Evolutionary conservation across 495 filamentous ascomycete species (phyloP).

Genomic region (Evernia prunastri): DNA sequence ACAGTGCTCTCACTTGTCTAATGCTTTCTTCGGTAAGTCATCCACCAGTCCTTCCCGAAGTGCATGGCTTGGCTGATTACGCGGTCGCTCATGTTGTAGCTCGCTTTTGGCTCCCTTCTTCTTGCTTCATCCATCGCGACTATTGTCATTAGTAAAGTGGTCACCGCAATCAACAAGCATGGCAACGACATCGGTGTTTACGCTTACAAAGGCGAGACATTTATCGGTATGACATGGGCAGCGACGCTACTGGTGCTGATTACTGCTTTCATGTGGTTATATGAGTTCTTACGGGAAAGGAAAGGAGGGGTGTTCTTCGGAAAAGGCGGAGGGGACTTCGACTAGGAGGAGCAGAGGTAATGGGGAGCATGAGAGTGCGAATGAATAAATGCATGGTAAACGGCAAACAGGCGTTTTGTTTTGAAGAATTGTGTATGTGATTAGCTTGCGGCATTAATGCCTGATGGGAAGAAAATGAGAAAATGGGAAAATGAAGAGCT

Average conservation of each 20-base stretch:
- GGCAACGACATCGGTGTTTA: constrained; percentile 48
- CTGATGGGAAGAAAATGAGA: no score
- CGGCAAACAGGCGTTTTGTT: not conserved
- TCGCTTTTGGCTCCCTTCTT: constrained; percentile 42
- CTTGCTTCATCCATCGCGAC: constrained; percentile 62
- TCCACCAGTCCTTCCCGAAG: not conserved
- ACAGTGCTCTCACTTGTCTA: constrained; percentile 38
- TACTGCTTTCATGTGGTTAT: constrained; percentile 35
- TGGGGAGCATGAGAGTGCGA: not conserved
- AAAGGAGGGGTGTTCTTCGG: constrained; percentile 4
- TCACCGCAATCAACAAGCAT: constrained; percentile 51
- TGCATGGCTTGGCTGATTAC: not conserved
- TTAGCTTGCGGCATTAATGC: constrained; percentile 3
- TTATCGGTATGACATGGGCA: constrained; percentile 57
- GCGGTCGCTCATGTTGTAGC: constrained; percentile 23
- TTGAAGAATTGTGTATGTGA: not conserved
- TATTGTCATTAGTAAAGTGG: constrained; percentile 50
- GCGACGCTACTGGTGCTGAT: constrained; percentile 46
- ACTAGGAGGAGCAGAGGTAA: not conserved
- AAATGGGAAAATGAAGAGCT: not conserved
- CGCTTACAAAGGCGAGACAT: constrained; percentile 49
- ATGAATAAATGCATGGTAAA: not conserved
- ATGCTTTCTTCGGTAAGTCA: constrained; percentile 39
- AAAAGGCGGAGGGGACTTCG: not conserved
- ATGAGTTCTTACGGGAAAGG: constrained; percentile 24